These are phyloP conservation scores for Lepidopterella palustris DNA, from an alignment of 495 filamentous ascomycete genomes.

Conservation along the genomic window DNA sequence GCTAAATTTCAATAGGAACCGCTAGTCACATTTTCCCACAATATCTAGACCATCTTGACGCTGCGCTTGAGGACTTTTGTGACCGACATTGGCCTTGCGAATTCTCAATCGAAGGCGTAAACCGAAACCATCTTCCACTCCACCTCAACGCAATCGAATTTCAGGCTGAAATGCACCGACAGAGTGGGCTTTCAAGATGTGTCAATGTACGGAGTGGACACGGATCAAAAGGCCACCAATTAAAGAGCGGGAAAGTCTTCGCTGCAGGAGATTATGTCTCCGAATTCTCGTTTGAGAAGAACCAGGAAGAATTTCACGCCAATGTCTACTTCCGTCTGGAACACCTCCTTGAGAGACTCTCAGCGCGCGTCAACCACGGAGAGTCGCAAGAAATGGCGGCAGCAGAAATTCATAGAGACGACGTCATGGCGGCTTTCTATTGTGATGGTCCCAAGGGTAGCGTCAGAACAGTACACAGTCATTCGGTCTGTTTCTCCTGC, in stretches of 20 bases:
- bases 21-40: constrained; percentile 2
- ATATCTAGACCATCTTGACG: constrained; percentile 13
- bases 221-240: constrained; percentile 34
- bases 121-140: background rate
- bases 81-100: constrained; percentile 26
- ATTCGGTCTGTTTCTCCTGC: constrained; percentile 2
- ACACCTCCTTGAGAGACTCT: background rate
- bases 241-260: constrained; percentile 26
- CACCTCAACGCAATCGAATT: background rate
- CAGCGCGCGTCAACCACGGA: background rate
- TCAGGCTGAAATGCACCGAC: background rate
- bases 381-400: background rate
- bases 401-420: background rate
- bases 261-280: constrained; percentile 27
- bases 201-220: constrained; percentile 12
- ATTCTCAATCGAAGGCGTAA: constrained; percentile 12
- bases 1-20: background rate
- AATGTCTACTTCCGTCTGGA: constrained; percentile 2
- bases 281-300: constrained; percentile 11
- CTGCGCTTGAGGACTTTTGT: constrained; percentile 24
- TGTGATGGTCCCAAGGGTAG: background rate
- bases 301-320: background rate
- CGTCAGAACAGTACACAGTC: background rate
- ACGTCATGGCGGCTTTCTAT: constrained; percentile 1
- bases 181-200: background rate